These are phyloP conservation scores for Pluteus cervinus DNA, from an alignment of 768 basidiomycete species.

Conservation along the genomic window DNA sequence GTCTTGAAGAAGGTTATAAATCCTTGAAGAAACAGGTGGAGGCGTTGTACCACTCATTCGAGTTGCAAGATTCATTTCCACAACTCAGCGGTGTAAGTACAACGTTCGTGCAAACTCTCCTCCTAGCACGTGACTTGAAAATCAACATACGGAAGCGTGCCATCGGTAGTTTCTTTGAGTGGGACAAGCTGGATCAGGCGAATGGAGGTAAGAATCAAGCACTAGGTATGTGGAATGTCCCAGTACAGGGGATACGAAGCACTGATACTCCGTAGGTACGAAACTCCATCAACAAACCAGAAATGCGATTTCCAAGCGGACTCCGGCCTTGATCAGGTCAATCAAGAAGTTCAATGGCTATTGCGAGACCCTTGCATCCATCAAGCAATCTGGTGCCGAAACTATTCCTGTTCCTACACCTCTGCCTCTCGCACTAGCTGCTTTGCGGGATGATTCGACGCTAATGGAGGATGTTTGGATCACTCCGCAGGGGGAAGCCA, in stretches of 20 bases:
- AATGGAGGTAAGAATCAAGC: slow-evolving; percentile 18
- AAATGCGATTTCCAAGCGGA: slow-evolving; percentile 21
- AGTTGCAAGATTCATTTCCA: slow-evolving; percentile 24
- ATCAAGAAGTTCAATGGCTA: too few species aligned
- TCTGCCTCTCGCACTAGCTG: slow-evolving; percentile 20
- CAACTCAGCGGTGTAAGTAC: slow-evolving; percentile 22
- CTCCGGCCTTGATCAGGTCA: slow-evolving; percentile 17
- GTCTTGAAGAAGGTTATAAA: slow-evolving; percentile 15
- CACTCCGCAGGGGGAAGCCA: slow-evolving; percentile 3
- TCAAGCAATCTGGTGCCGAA: slow-evolving; percentile 5
- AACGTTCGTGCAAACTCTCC: slow-evolving; percentile 21
- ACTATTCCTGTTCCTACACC: slow-evolving; percentile 24
- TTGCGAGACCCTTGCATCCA: slow-evolving; percentile 16
- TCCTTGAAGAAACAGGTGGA: slow-evolving; percentile 19
- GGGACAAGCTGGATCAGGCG: slow-evolving; percentile 26
- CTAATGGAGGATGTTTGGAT: slow-evolving; percentile 35
- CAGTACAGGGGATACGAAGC: background rate
- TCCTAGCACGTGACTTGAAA: slow-evolving; percentile 30
- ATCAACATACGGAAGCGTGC: slow-evolving; percentile 27
- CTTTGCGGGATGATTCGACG: slow-evolving; percentile 13
- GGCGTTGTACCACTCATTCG: slow-evolving; percentile 25
- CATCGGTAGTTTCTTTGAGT: slow-evolving; percentile 26
- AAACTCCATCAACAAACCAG: slow-evolving; percentile 26
- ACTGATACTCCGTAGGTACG: slow-evolving; percentile 17
- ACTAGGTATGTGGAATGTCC: slow-evolving; percentile 17